Evolutionary conservation across 2,329 filamentous ascomycete genomes (phyloP), one percentile per base, ranked within the genome.

Genomic region (Fusarium acutatum): DNA sequence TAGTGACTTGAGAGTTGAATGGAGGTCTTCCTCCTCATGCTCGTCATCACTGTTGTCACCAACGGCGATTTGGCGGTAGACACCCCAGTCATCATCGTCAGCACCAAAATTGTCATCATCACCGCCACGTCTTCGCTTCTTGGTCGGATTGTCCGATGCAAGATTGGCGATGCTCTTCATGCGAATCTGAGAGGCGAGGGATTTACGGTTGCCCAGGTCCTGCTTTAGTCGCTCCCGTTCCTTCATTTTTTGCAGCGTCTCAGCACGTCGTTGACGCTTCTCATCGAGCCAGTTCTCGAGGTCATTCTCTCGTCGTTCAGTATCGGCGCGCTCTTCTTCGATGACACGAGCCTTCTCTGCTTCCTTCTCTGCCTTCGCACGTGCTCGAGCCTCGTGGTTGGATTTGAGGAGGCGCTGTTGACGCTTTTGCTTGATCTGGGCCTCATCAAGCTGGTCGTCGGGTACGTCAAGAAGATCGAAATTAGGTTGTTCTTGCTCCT

Each of bases 101-200:
- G 95, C 95, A 64, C 96, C 96, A 80, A 99, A 99, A 68, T 94
- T 95, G 80, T 99, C 96, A 78, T 99, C 96, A 80, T 98, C 96
- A 8, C 92, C 94, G 13, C 94, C 95, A 24, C 95, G 91, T 20
- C 94, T 88, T 64, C 96, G 90, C 82, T 97, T 97, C 81, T 95
- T 95, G 73, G 88, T 86, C 2, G 96, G 95, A 11, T 90, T 91
- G 81, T 99, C 96, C 0, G 96, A 95, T 7, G 96, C 96, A 4
- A 99, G 91, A 79, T 97, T 98, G 67, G 96, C 96, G 66, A 99
- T 95, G 57, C 92, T 96, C 84, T 98, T 98, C 96, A 99, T 99
- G 72, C 96, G 93, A 84, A 97, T 97, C 82, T 98, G 96, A 64
- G 93, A 96, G 14, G 96, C 96, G 26, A 98, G 90, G 0, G 95